phyloP scores from a whole-genome alignment of 2,329 filamentous ascomycete species.

The Tothia fuscella region DNA sequence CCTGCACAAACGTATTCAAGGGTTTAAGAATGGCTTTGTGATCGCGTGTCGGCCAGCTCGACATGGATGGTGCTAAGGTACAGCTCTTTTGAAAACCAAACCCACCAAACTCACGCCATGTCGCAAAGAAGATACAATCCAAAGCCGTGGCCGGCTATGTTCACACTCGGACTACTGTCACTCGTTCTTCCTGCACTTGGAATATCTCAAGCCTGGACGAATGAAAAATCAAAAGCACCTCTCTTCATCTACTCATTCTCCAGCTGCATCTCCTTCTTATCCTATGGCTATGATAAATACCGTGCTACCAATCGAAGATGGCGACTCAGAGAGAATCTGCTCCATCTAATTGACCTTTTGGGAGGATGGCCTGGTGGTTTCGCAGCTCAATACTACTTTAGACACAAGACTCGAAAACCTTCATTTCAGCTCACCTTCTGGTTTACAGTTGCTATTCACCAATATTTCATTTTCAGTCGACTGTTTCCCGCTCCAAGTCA shows the following conservation, averaged over 20 bases:
- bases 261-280: conserved; percentile 3
- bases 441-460: conserved; percentile 1
- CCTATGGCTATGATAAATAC: conserved; percentile 7
- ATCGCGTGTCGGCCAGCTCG: no score
- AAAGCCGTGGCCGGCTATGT: neutral
- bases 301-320: conserved; percentile 1
- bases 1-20: no score
- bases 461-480: no score
- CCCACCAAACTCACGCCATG: neutral
- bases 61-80: no score
- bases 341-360: conserved; percentile 2
- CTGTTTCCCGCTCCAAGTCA: no score
- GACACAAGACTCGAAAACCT: conserved; percentile 6
- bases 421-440: conserved; percentile 6
- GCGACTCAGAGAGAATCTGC: conserved; percentile 1
- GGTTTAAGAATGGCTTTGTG: no score
- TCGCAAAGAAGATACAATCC: neutral
- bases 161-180: neutral
- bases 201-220: neutral
- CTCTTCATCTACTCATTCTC: neutral
- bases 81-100: no score
- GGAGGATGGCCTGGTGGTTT: conserved; percentile 8
- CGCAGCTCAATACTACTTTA: conserved; percentile 1
- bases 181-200: neutral
- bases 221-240: neutral